Evolutionary conservation across 169 alveolate genomes (phyloP).

Genomic region (Perkinsus chesapeaki): DNA sequence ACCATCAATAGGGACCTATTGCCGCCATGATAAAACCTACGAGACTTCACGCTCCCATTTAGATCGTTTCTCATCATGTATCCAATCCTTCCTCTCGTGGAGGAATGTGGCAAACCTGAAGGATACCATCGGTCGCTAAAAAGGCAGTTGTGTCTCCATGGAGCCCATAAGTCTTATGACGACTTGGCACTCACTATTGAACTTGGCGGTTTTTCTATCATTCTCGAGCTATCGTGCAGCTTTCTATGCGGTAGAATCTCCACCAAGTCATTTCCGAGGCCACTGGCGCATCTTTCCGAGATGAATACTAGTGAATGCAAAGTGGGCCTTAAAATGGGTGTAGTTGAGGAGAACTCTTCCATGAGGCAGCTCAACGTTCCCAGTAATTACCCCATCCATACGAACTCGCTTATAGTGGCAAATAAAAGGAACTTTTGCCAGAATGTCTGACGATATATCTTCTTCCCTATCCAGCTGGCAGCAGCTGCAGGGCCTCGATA

Average conservation of each 20-base stretch:
- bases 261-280: too few species aligned
- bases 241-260: too few species aligned
- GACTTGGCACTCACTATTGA: too few species aligned
- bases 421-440: background rate
- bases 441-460: background rate
- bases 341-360: too few species aligned
- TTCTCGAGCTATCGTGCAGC: too few species aligned
- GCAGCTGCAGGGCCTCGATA: background rate
- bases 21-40: background rate
- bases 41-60: background rate
- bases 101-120: background rate
- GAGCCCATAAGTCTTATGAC: too few species aligned
- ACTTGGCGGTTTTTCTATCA: too few species aligned
- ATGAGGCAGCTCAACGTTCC: too few species aligned
- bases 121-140: background rate
- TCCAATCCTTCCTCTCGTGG: background rate
- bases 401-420: background rate
- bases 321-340: too few species aligned
- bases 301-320: too few species aligned
- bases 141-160: background rate
- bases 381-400: background rate
- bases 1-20: background rate
- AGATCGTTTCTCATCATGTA: background rate
- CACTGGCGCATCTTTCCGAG: too few species aligned
- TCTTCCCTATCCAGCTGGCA: background rate